A percentile compares a stretch with the other conserved stretches of the same genome.
phyloP scores from a whole-genome alignment of 495 filamentous ascomycete species.

The Talaromyces borbonicus region DNA sequence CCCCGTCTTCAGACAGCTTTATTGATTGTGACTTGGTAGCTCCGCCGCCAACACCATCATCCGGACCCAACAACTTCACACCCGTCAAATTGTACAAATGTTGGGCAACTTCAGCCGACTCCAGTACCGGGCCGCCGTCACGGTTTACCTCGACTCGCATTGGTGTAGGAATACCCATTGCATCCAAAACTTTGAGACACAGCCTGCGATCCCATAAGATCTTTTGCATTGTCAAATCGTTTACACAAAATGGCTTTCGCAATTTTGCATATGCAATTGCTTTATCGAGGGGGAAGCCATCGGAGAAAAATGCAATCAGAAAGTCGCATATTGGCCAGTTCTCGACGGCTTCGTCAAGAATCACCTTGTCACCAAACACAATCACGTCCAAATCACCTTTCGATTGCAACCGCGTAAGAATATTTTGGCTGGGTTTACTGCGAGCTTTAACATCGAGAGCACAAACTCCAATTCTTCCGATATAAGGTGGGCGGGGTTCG shows the following conservation, averaged over 20 bases:
- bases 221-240: slow-evolving; percentile 97
- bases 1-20: slow-evolving; percentile 73
- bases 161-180: slow-evolving; percentile 80
- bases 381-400: slow-evolving; percentile 91
- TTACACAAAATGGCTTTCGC: slow-evolving; percentile 92
- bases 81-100: slow-evolving; percentile 72
- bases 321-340: slow-evolving; percentile 71
- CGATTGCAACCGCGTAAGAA: slow-evolving; percentile 79
- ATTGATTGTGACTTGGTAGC: slow-evolving; percentile 51
- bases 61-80: slow-evolving; percentile 63
- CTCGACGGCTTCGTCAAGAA: slow-evolving; percentile 76
- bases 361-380: slow-evolving; percentile 97
- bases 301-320: slow-evolving; percentile 94
- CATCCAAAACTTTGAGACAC: slow-evolving; percentile 78
- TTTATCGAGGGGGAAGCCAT: slow-evolving; percentile 94
- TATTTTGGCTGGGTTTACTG: slow-evolving; percentile 92
- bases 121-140: slow-evolving; percentile 77
- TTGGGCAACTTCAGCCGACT: slow-evolving; percentile 64
- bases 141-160: slow-evolving; percentile 86
- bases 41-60: slow-evolving; percentile 62
- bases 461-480: slow-evolving; percentile 79
- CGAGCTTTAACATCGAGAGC: slow-evolving; percentile 92
- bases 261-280: slow-evolving; percentile 88
- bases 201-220: slow-evolving; percentile 92
- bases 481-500: slow-evolving; percentile 24